A percentile compares a stretch with the other conserved stretches of the same genome.
These are phyloP conservation scores for Plasmodium vinckei DNA, from an alignment of 169 alveolate species.

Conservation along the genomic window DNA sequence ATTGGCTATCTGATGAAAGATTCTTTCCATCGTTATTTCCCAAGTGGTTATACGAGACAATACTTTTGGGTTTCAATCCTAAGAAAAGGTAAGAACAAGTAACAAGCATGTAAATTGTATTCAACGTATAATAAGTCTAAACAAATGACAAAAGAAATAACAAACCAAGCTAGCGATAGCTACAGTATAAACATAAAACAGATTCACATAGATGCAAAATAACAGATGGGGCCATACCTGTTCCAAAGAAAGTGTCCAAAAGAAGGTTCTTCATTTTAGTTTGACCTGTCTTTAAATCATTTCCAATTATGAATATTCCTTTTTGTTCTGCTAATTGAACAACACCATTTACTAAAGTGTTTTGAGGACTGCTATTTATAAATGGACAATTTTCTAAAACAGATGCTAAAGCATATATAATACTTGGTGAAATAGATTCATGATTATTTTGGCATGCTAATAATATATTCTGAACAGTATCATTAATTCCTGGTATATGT, in stretches of 20 bases:
- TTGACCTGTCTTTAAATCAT: slow-evolving; percentile 94
- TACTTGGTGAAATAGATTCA: slow-evolving; percentile 89
- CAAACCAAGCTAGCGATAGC: no score
- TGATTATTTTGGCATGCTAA: slow-evolving; percentile 83
- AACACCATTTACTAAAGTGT: slow-evolving; percentile 91
- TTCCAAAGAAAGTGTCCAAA: slow-evolving; percentile 85
- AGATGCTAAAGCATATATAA: slow-evolving; percentile 91
- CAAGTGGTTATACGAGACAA: slow-evolving; percentile 92
- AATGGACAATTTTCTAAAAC: slow-evolving; percentile 88
- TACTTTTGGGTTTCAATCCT: slow-evolving; percentile 90
- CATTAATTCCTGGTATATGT: slow-evolving; percentile 84
- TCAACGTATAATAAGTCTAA: not conserved
- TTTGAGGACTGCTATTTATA: slow-evolving; percentile 94
- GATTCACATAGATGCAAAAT: no score
- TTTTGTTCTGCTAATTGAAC: slow-evolving; percentile 87
- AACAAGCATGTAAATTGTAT: not conserved
- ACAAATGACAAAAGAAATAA: not conserved
- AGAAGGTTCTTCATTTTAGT: slow-evolving; percentile 91
- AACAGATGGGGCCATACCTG: not conserved
- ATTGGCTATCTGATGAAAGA: slow-evolving; percentile 87
- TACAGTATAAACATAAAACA: no score
- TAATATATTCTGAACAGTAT: slow-evolving; percentile 86
- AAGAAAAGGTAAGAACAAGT: slow-evolving; percentile 33
- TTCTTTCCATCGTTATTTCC: slow-evolving; percentile 95
- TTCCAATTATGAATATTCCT: slow-evolving; percentile 91